phyloP scores from a whole-genome alignment of 2,329 filamentous ascomycete species.

The Penicillium sp. region DNA sequence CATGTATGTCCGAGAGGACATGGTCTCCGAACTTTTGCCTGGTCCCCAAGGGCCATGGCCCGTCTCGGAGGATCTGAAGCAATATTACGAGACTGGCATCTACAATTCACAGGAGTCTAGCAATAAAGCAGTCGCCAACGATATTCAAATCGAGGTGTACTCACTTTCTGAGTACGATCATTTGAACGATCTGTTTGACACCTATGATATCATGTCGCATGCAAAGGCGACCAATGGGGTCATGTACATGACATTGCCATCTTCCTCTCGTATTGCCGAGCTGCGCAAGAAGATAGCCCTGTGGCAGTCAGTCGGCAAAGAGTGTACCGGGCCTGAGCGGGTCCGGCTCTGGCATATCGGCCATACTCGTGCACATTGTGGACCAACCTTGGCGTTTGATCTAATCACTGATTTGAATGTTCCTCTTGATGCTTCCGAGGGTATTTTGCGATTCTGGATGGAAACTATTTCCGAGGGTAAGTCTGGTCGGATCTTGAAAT shows the following conservation, averaged over 20 bases:
- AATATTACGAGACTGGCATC: slow-evolving; percentile 36
- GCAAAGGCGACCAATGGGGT: slow-evolving; percentile 32
- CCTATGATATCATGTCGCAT: slow-evolving; percentile 41
- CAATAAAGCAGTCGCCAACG: slow-evolving; percentile 10
- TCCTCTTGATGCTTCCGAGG: slow-evolving; percentile 25
- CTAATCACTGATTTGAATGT: slow-evolving; percentile 31
- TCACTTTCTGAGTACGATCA: slow-evolving; percentile 32
- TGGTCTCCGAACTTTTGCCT: slow-evolving; percentile 39
- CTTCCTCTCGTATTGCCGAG: slow-evolving; percentile 31
- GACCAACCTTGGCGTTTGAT: slow-evolving; percentile 32
- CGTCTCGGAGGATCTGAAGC: slow-evolving; percentile 37
- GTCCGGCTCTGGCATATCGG: slow-evolving; percentile 41
- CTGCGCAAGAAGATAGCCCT: slow-evolving; percentile 35
- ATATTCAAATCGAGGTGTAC: slow-evolving; percentile 40
- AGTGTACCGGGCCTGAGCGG: slow-evolving; percentile 27
- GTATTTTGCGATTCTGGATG: slow-evolving; percentile 36
- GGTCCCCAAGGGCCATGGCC: slow-evolving; percentile 46
- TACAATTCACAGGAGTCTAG: slow-evolving; percentile 13
- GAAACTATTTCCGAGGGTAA: slow-evolving; percentile 35
- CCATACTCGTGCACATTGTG: slow-evolving; percentile 29
- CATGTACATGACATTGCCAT: slow-evolving; percentile 34
- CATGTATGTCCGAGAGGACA: slow-evolving; percentile 52
- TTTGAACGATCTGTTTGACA: slow-evolving; percentile 38
- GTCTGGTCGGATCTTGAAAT: slow-evolving; percentile 1
- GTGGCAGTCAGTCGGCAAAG: slow-evolving; percentile 25